These are phyloP conservation scores for Lachancea waltii DNA, from an alignment of 805 yeast species.

Conservation along the genomic window DNA sequence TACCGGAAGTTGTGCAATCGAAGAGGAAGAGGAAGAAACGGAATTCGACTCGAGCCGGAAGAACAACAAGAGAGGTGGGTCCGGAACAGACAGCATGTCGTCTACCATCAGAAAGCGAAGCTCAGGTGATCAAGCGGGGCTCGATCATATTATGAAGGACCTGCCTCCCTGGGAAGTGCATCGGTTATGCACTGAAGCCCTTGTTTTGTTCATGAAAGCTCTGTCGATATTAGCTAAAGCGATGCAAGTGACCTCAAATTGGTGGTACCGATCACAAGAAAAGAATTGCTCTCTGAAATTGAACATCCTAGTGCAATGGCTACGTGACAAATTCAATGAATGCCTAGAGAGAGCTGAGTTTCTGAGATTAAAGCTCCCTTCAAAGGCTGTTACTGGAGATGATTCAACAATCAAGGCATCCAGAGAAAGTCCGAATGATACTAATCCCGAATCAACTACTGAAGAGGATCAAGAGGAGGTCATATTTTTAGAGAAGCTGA, in stretches of 20 bases:
- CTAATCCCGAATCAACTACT: neutral
- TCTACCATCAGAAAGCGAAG: slow-evolving; percentile 1
- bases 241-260: slow-evolving; percentile 75
- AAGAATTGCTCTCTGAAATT: slow-evolving; percentile 40
- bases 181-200: slow-evolving; percentile 75
- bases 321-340: slow-evolving; percentile 81
- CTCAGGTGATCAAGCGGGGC: slow-evolving; percentile 4
- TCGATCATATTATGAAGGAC: slow-evolving; percentile 16
- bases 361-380: slow-evolving; percentile 48
- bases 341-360: slow-evolving; percentile 83
- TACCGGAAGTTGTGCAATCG: slow-evolving; percentile 32
- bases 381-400: slow-evolving; percentile 2
- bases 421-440: neutral
- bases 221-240: slow-evolving; percentile 77
- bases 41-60: slow-evolving; percentile 2
- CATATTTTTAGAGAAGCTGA: slow-evolving; percentile 71
- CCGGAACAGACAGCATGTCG: neutral
- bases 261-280: slow-evolving; percentile 66
- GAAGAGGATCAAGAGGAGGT: slow-evolving; percentile 11
- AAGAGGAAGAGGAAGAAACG: slow-evolving; percentile 31
- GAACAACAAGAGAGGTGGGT: neutral
- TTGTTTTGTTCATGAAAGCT: slow-evolving; percentile 76
- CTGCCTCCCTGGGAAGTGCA: slow-evolving; percentile 53
- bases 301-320: slow-evolving; percentile 81
- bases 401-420: slow-evolving; percentile 9